Base-by-base conservation (phyloP, 352 stramenopile genomes). In the Globisporangium carolinianum region DNA sequence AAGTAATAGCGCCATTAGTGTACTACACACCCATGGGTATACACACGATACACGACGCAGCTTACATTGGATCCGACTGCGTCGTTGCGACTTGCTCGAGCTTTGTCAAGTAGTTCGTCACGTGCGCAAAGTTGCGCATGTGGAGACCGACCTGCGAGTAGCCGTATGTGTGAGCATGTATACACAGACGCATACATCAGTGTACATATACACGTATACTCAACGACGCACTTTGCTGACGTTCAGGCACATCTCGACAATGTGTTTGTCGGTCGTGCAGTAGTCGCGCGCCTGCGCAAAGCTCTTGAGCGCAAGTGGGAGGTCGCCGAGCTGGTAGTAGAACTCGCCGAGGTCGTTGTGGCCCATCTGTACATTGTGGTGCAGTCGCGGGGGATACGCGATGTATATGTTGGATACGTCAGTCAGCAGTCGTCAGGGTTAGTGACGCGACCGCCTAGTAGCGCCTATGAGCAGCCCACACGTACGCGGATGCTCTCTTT, bases 211-310 rank as follows among this genome's bases (percentile, higher is more conserved):
- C 24, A 24, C 24, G 24, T 24, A 24, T 24, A 24, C 24, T 24
- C 24, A 24, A 24, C 24, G 24, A 24, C 24, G 24, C 57, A 93
- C 85, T 74, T 89, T 90, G 68, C 91, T 90, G 24, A 96, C 83
- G 55, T 95, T 94, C 14, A 96, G 64, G 56, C 83, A 95, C 83
- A 95, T 96, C 55, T 95, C 84, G 39, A 95, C 69, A 72, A 92
- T 91, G 69, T 96, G 86, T 51, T 91, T 91, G 63, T 92, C 81
- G 37, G 87, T 91, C 45, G 87, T 96, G 75, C 88, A 96, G 53
- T 96, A 96, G 67, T 96, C 88, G 6, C 87, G 73, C 9, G 86
- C 83, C 65, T 94, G 84, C 9, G 84, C 81, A 60, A 89, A 94
- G 71, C 83, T 92, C 67, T 92, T 91, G 36, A 96, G 61, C 15